phyloP scores from a whole-genome alignment of 495 filamentous ascomycete species.

The Mytilinidion resinicola region DNA sequence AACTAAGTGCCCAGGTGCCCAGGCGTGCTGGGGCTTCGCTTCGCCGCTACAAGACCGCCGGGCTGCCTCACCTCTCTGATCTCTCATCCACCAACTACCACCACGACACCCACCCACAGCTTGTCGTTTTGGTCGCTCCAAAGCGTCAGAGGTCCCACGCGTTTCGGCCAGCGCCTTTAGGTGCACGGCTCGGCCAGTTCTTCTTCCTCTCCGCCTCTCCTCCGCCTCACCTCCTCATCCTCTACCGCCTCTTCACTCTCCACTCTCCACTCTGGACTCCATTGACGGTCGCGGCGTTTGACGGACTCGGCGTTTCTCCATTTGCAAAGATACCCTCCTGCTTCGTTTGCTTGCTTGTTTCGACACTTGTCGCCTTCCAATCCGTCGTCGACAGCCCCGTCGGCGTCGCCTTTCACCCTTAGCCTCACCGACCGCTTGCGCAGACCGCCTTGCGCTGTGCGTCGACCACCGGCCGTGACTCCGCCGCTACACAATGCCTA shows the following conservation, averaged over 20 bases:
- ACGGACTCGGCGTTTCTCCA: constrained; percentile 23
- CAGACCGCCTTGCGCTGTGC: not conserved
- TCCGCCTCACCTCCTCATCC: not conserved
- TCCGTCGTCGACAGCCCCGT: not conserved
- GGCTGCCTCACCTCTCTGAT: not conserved
- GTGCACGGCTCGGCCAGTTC: constrained; percentile 26
- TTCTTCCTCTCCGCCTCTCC: not conserved
- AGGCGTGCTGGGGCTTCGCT: no score
- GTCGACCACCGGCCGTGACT: not conserved
- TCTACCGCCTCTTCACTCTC: constrained; percentile 11
- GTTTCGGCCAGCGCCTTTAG: constrained; percentile 31
- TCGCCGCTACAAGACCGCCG: not conserved
- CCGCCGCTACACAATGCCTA: constrained; percentile 15
- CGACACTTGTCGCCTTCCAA: not conserved
- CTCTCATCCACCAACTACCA: not conserved
- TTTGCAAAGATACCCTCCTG: constrained; percentile 26
- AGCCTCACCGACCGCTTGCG: constrained; percentile 1
- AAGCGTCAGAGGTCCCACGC: constrained; percentile 15
- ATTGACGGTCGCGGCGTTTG: constrained; percentile 27
- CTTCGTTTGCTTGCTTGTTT: not conserved
- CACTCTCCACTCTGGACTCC: constrained; percentile 11
- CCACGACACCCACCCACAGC: not conserved
- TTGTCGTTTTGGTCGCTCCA: constrained; percentile 28
- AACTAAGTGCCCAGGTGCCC: no score
- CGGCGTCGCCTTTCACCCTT: not conserved